Base-by-base conservation (phyloP, 2,329 filamentous ascomycete genomes). In the Gremmenia infestans region DNA sequence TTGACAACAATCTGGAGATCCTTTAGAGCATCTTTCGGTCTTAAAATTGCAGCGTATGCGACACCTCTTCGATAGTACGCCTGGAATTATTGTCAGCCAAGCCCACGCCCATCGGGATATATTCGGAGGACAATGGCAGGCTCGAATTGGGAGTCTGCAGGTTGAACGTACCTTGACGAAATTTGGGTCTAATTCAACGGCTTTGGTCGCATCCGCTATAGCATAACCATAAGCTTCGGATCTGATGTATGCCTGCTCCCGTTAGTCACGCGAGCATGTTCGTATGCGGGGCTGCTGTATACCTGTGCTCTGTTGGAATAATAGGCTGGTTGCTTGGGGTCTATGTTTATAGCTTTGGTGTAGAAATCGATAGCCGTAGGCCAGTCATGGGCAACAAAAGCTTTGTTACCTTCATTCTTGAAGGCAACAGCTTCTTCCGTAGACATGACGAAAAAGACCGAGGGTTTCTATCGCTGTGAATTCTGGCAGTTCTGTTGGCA, bases 291-390 rank as follows among this genome's bases (percentile, higher is more conserved):
- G 37, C 28, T 22, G 25, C 17, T n/a, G 17, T 37, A 61, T 73
- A 96, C 93, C 82, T 97, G 93, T 19, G 94, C 94, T 71, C 94
- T 82, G 76, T 99, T 99, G 67, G 90, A 91, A 76, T 85, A 97
- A 76, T 92, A 97, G 0, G 92, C 88, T 6, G 92, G 89, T 68
- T 97, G 88, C 65, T 88, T 80, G 69, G 87, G 83, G 74, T 96
- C 86, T 64, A 89, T 75, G 58, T 88, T 86, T 70, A 99, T 97
- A 25, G 93, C 93, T 74, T 95, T 82, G 54, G 84, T 85, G 73
- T 99, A 99, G 64, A 86, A 84, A 1, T 92, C 86, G 61, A 96
- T 81, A 7, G 94, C 94, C 3, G 80, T 76, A 11, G 81, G 82
- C 88, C 89, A 99, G 77, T 97, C 88, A 68, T 96, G 91, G 35